Evolutionary conservation across 495 filamentous ascomycete genomes (phyloP).

Genomic region (Elaphomyces granulatus): DNA sequence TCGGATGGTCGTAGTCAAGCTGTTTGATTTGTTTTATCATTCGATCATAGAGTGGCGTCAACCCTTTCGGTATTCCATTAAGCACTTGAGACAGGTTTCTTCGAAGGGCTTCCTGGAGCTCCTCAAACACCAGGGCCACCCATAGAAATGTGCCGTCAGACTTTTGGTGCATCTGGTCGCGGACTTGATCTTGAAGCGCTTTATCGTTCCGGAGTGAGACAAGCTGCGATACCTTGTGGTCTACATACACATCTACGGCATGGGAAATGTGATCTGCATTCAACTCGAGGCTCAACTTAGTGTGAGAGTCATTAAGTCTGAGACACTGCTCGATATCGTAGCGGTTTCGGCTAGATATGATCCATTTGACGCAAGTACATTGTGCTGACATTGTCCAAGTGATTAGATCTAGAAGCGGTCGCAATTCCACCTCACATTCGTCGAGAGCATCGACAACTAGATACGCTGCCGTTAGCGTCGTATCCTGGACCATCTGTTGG

Average conservation of each 20-base stretch:
- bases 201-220: constrained; percentile 5
- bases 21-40: constrained; percentile 8
- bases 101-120: constrained; percentile 1
- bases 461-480: constrained; percentile 12
- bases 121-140: constrained; percentile 19
- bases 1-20: neutral
- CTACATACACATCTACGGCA: constrained; percentile 20
- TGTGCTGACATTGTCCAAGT: constrained; percentile 4
- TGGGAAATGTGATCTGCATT: constrained; percentile 8
- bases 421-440: constrained; percentile 24
- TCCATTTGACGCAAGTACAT: constrained; percentile 14
- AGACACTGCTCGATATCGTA: constrained; percentile 10
- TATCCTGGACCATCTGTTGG: constrained; percentile 21
- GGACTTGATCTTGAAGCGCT: constrained; percentile 7
- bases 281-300: constrained; percentile 15
- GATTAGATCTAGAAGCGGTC: constrained; percentile 21
- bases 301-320: neutral
- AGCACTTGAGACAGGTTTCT: constrained; percentile 3
- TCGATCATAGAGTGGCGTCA: constrained; percentile 6
- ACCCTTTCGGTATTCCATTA: constrained; percentile 6
- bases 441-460: constrained; percentile 37
- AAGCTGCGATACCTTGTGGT: constrained; percentile 15
- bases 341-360: constrained; percentile 19
- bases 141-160: constrained; percentile 23
- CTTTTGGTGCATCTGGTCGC: constrained; percentile 8